A percentile compares a stretch with the other conserved stretches of the same genome.
These are phyloP conservation scores for Mycena latifolia DNA, from an alignment of 768 basidiomycete species.

Conservation along the genomic window DNA sequence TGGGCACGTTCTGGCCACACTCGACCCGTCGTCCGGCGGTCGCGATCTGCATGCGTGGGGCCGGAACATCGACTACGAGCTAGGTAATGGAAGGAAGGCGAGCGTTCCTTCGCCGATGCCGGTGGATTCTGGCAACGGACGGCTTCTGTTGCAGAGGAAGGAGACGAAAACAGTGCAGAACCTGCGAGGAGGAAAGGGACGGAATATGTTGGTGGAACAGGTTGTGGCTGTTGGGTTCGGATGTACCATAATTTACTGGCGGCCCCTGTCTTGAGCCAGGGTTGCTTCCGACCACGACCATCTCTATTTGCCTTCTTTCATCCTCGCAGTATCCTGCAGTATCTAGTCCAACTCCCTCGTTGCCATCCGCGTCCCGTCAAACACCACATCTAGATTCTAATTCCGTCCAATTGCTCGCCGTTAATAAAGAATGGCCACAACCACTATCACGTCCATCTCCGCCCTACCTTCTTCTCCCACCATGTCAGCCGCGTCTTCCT, in stretches of 20 bases:
- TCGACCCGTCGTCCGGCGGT: slow-evolving; percentile 73
- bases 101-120: slow-evolving; percentile 67
- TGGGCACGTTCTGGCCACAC: slow-evolving; percentile 80
- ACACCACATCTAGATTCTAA: slow-evolving; percentile 12
- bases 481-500: slow-evolving; percentile 44
- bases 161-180: slow-evolving; percentile 69
- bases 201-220: slow-evolving; percentile 70
- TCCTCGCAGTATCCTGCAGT: slow-evolving; percentile 1
- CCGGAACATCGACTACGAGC: slow-evolving; percentile 77
- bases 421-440: not conserved
- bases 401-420: slow-evolving; percentile 25
- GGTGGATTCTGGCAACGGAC: slow-evolving; percentile 63
- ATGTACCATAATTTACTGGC: slow-evolving; percentile 79
- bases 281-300: slow-evolving; percentile 21
- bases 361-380: slow-evolving; percentile 23
- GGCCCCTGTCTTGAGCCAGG: slow-evolving; percentile 19
- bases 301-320: slow-evolving; percentile 21
- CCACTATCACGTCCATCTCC: slow-evolving; percentile 34
- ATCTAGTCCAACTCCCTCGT: slow-evolving; percentile 22
- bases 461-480: slow-evolving; percentile 38
- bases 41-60: slow-evolving; percentile 83
- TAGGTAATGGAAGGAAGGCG: slow-evolving; percentile 79
- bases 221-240: slow-evolving; percentile 71
- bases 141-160: slow-evolving; percentile 68
- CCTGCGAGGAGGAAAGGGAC: slow-evolving; percentile 59